Conservation (phyloP, 208 protist genomes). For the Leishmania aethiopica region DNA sequence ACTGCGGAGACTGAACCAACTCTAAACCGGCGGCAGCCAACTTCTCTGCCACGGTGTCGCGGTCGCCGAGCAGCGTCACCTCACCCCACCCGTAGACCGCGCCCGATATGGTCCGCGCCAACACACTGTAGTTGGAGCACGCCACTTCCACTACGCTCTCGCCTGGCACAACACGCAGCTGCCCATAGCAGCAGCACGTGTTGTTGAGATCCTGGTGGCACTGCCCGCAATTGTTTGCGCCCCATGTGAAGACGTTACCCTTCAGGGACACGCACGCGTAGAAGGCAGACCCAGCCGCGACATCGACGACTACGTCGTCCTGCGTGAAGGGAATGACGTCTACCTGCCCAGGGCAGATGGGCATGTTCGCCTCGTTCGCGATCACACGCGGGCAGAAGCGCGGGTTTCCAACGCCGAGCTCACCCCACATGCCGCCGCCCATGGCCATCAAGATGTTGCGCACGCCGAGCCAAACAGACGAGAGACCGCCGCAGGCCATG, state of each 20-base stretch:
- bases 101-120: slow-evolving; percentile 62
- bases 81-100: slow-evolving; percentile 80
- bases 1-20: slow-evolving; percentile 25
- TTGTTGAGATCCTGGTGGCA: slow-evolving; percentile 56
- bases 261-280: slow-evolving; percentile 51
- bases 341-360: slow-evolving; percentile 65
- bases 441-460: slow-evolving; percentile 70
- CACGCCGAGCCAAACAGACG: slow-evolving; percentile 69
- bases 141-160: slow-evolving; percentile 68
- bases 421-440: slow-evolving; percentile 79
- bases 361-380: slow-evolving; percentile 66
- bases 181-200: slow-evolving; percentile 56
- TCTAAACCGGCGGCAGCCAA: slow-evolving; percentile 9
- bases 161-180: slow-evolving; percentile 38
- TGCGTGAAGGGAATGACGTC: slow-evolving; percentile 39
- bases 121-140: slow-evolving; percentile 65
- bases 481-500: slow-evolving; percentile 65
- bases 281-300: slow-evolving; percentile 63
- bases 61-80: slow-evolving; percentile 56
- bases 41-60: slow-evolving; percentile 28
- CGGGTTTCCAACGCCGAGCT: slow-evolving; percentile 74
- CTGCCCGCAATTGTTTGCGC: slow-evolving; percentile 78
- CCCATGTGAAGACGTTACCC: slow-evolving; percentile 72
- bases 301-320: slow-evolving; percentile 61
- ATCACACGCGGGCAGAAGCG: slow-evolving; percentile 60